Evolutionary conservation across 176 grass and related monocot species (phyloP), one percentile per base, ranked within the genome.

Genomic region (Oryza meyeriana): DNA sequence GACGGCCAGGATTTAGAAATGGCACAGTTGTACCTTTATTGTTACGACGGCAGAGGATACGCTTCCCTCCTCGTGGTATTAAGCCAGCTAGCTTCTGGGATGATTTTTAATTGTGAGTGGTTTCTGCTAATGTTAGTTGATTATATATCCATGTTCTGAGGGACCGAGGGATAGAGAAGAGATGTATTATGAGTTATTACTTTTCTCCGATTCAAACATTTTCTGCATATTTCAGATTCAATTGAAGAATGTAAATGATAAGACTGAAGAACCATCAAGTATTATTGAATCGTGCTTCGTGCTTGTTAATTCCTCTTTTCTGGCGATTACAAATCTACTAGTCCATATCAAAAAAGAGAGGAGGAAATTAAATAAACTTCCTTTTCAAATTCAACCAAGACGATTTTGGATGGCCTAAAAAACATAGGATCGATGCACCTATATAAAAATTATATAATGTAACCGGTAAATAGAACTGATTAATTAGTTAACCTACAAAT

Each of bases 401-500:
- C 2, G 36, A 70, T 40, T 5, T 40, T 5, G 1, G 22, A 41
- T 70, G 8, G 2, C 2, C 55, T 59, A 24, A 59, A 59, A 59
- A n/a, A 10, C 55, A 24, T 24, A 70, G 9, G 66, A 69, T 25
- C 36, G 67, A 70, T 26, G 67, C 67, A 26, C 22, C 11, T 41
- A 40, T 26, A 34, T 0, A n/a, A n/a, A n/a, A n/a, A 70, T 70
- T 22, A 41, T 70, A 26, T 59, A 11, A 59, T 4, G 55, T 59
- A 11, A 59, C 55, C 55, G 1, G 55, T 59, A 59, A 59, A n/a
- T 24, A 8, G 13, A 71, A 42, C 16, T 18, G 3, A 61, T 24
- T 41, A 16, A 28, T 24, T 62, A 16, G 26, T 32, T 34, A 55
- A 59, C 66, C 83, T 89, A 89, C 72, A 78, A 81, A 35, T 30